These are phyloP conservation scores for Psophocarpus tetragonolobus DNA, from an alignment of 306 rosid species.

Conservation along the genomic window DNA sequence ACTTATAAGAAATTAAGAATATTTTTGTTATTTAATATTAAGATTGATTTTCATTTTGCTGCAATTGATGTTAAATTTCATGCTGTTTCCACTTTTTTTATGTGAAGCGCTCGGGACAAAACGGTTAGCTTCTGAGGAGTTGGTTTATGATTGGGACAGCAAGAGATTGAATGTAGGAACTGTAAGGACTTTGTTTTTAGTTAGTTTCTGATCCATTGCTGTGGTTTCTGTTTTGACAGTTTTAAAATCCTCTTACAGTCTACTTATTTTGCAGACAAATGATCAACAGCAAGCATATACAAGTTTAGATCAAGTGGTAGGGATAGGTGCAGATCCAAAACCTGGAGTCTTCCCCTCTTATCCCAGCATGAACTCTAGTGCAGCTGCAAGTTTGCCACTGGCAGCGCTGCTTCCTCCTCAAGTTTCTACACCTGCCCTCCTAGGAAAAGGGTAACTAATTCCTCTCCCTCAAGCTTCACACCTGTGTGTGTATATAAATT, in stretches of 20 bases:
- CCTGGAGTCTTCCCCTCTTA: constrained; percentile 48
- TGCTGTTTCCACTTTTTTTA: constrained; percentile 27
- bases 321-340: constrained; percentile 55
- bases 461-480: constrained; percentile 25
- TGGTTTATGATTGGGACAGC: constrained; percentile 81
- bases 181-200: constrained; percentile 52
- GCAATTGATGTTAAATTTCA: constrained; percentile 38
- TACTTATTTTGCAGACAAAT: constrained; percentile 51
- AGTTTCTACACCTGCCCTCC: constrained; percentile 56
- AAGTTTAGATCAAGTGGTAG: constrained; percentile 56
- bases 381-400: constrained; percentile 56
- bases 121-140: constrained; percentile 89
- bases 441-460: constrained; percentile 83
- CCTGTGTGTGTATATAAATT: constrained; percentile 8
- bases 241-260: neutral
- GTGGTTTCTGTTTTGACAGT: neutral
- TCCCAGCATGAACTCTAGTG: constrained; percentile 43
- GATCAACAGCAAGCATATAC: constrained; percentile 53
- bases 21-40: constrained; percentile 15
- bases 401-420: constrained; percentile 60
- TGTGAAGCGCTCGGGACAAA: constrained; percentile 82
- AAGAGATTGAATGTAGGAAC: constrained; percentile 86
- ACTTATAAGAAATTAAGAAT: constrained; percentile 6
- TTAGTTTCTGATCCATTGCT: constrained; percentile 17
- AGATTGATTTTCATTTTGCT: neutral